Evolutionary conservation across 139 green algal species (phyloP).

Genomic region (Nannochloris sp.): DNA sequence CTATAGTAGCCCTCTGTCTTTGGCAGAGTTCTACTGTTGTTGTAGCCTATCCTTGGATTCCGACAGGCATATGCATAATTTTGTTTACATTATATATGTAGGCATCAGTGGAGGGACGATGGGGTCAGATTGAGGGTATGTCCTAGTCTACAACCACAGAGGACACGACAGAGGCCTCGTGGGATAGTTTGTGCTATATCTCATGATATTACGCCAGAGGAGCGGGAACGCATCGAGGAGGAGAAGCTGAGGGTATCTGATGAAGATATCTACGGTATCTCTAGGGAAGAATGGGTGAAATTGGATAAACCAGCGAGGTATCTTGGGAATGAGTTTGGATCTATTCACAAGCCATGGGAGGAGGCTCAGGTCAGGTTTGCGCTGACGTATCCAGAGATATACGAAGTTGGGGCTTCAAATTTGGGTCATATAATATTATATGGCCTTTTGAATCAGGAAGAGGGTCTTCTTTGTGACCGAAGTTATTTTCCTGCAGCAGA

Average conservation of each 20-base stretch:
- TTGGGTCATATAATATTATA: slow-evolving; percentile 74
- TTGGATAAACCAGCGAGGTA: slow-evolving; percentile 48
- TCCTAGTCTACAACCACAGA: background rate
- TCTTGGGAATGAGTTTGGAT: slow-evolving; percentile 70
- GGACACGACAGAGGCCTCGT: background rate
- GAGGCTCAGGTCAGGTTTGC: slow-evolving; percentile 47
- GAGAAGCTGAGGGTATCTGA: slow-evolving; percentile 1
- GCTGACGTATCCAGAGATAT: slow-evolving; percentile 65
- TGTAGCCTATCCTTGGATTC: no score
- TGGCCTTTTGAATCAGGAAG: slow-evolving; percentile 42
- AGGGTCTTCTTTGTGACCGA: slow-evolving; percentile 57
- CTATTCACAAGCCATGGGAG: slow-evolving; percentile 63
- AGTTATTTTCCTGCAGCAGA: slow-evolving; percentile 47
- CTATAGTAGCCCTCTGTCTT: no score
- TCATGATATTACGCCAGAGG: background rate
- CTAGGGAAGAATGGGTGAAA: slow-evolving; percentile 31
- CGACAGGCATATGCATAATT: no score
- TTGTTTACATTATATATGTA: no score
- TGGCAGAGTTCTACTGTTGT: no score
- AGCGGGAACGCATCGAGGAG: slow-evolving; percentile 17
- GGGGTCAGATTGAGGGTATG: background rate
- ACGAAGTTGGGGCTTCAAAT: slow-evolving; percentile 64
- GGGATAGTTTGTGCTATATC: background rate
- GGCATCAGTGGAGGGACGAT: background rate
- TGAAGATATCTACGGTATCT: slow-evolving; percentile 44